Evolutionary conservation across 192 early-diverging fungal species (phyloP).

Genomic region (Pilaira anomala): DNA sequence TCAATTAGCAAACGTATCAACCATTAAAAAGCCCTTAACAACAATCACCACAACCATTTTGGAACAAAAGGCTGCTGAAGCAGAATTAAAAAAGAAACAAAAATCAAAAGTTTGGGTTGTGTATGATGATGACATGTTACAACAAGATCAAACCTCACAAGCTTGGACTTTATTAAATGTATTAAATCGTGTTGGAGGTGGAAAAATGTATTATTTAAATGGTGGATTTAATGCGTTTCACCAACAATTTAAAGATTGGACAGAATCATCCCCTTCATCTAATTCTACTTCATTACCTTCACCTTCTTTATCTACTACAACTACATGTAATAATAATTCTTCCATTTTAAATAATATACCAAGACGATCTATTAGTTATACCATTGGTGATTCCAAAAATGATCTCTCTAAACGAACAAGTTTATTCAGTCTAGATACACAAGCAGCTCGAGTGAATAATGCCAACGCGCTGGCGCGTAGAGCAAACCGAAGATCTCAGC

Average conservation of each 20-base stretch:
- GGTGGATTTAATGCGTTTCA: slow-evolving; percentile 52
- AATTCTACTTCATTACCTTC: too few species aligned
- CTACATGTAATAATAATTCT: not conserved
- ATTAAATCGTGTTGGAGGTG: slow-evolving; percentile 29
- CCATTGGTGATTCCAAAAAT: slow-evolving; percentile 6
- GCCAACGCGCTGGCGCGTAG: slow-evolving; percentile 26
- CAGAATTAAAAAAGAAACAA: slow-evolving; percentile 11
- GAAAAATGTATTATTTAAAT: slow-evolving; percentile 40
- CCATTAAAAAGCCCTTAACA: not conserved
- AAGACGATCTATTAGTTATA: slow-evolving; percentile 20
- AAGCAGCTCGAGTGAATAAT: slow-evolving; percentile 26
- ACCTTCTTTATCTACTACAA: not conserved
- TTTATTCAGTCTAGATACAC: slow-evolving; percentile 26
- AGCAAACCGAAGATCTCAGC: slow-evolving; percentile 16
- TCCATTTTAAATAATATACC: slow-evolving; percentile 8
- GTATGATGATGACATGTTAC: slow-evolving; percentile 47
- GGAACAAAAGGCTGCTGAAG: slow-evolving; percentile 14
- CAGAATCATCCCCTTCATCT: not conserved
- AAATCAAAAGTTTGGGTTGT: slow-evolving; percentile 33
- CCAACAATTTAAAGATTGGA: slow-evolving; percentile 3
- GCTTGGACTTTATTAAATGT: slow-evolving; percentile 54
- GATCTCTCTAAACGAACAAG: slow-evolving; percentile 14
- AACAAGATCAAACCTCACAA: slow-evolving; percentile 36
- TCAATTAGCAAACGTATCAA: not conserved
- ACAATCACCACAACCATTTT: slow-evolving; percentile 14